A percentile compares a stretch with the other conserved stretches of the same genome.
phyloP scores from a whole-genome alignment of 179 eudicot species.

The Sideroxylon spinosum region DNA sequence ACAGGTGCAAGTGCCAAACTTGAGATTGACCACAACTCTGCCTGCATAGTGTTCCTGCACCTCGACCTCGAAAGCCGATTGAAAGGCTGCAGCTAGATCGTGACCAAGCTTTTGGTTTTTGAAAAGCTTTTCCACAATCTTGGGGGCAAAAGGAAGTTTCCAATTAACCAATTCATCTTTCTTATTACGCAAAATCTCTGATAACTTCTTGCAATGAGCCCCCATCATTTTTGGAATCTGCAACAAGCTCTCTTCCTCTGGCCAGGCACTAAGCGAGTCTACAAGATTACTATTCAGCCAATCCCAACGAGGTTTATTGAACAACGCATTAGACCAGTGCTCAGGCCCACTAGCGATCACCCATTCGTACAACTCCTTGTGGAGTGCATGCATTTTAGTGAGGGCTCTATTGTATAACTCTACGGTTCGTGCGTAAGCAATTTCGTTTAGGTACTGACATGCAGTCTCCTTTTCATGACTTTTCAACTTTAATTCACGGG shows the following conservation, averaged over 20 bases:
- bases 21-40: slow-evolving; percentile 15
- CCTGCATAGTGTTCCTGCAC: slow-evolving; percentile 3
- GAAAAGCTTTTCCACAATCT: slow-evolving; percentile 4
- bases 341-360: slow-evolving; percentile 17
- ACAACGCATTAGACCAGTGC: slow-evolving; percentile 18
- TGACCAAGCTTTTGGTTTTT: slow-evolving; percentile 19
- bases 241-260: slow-evolving; percentile 7
- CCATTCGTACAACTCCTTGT: slow-evolving; percentile 17
- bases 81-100: neutral
- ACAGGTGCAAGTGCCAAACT: slow-evolving; percentile 2
- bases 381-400: slow-evolving; percentile 8
- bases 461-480: slow-evolving; percentile 13
- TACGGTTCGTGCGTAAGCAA: slow-evolving; percentile 10
- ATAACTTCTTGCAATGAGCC: slow-evolving; percentile 14
- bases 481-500: neutral
- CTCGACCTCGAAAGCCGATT: slow-evolving; percentile 11
- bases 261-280: slow-evolving; percentile 16
- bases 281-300: slow-evolving; percentile 5
- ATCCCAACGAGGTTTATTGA: slow-evolving; percentile 21
- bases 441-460: slow-evolving; percentile 12
- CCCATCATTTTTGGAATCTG: slow-evolving; percentile 13
- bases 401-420: slow-evolving; percentile 17
- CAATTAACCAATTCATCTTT: neutral
- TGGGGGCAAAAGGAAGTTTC: slow-evolving; percentile 10
- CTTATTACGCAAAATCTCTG: slow-evolving; percentile 6